phyloP scores from a whole-genome alignment of 345 rosid genomes.

The Populus deltoides region DNA sequence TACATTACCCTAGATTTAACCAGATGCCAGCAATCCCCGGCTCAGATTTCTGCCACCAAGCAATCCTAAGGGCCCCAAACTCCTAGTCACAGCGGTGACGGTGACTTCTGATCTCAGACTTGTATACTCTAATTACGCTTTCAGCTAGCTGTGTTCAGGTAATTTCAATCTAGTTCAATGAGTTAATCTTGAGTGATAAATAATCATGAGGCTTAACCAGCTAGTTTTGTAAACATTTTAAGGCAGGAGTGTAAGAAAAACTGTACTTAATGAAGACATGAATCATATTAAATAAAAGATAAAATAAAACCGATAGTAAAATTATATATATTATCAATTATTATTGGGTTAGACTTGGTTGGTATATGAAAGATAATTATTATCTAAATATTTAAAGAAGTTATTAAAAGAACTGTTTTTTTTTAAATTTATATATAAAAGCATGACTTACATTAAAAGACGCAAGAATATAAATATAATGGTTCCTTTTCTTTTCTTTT shows the following conservation, averaged over 20 bases:
- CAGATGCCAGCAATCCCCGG: neutral
- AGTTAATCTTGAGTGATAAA: neutral
- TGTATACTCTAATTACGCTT: neutral
- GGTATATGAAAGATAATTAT: too few relatives aligned
- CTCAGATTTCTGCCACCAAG: neutral
- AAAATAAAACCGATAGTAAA: accelerated
- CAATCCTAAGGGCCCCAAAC: neutral
- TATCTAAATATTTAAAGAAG: accelerated
- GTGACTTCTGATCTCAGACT: neutral
- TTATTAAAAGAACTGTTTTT: accelerated
- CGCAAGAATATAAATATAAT: too few relatives aligned
- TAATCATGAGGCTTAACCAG: too few relatives aligned
- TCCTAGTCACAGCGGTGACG: neutral
- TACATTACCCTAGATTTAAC: neutral
- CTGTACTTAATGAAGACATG: too few relatives aligned
- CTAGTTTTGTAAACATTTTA: too few relatives aligned
- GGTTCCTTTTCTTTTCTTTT: too few relatives aligned
- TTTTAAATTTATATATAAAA: too few relatives aligned
- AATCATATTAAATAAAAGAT: too few relatives aligned
- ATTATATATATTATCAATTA: too few relatives aligned
- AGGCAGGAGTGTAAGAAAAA: too few relatives aligned
- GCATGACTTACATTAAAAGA: too few relatives aligned
- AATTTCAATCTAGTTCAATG: neutral
- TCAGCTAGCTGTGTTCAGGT: neutral
- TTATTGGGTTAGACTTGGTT: too few relatives aligned